Evolutionary conservation across 2,329 filamentous ascomycete species (phyloP).

Genomic region (Penicillium sp.): DNA sequence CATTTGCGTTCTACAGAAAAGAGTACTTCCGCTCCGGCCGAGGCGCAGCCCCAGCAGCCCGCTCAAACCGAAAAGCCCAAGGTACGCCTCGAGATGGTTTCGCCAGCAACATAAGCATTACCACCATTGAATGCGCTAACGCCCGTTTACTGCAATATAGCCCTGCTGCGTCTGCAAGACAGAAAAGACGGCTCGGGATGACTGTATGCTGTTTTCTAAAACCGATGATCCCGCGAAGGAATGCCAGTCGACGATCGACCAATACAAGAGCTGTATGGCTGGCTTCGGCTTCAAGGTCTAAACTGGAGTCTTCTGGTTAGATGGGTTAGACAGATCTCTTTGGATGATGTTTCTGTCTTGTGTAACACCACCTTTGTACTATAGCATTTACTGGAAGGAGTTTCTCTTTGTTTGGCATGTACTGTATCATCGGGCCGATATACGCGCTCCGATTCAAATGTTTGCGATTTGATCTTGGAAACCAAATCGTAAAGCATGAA

Average conservation of each 20-base stretch:
- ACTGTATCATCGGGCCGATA: background rate
- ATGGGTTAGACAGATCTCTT: background rate
- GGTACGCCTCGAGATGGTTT: slow-evolving; percentile 22
- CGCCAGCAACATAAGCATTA: background rate
- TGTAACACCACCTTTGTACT: slow-evolving; percentile 20
- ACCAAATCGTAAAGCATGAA: background rate
- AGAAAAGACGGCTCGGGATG: slow-evolving; percentile 87
- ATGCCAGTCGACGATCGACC: slow-evolving; percentile 77
- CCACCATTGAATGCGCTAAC: background rate
- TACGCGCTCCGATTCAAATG: background rate
- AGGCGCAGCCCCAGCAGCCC: slow-evolving; percentile 16
- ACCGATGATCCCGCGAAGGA: slow-evolving; percentile 75
- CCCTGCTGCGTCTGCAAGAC: slow-evolving; percentile 98
- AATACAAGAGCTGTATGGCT: slow-evolving; percentile 90
- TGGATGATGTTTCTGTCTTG: background rate
- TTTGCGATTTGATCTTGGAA: background rate
- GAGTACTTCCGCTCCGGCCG: slow-evolving; percentile 18
- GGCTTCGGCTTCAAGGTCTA: slow-evolving; percentile 80
- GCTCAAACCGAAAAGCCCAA: slow-evolving; percentile 39
- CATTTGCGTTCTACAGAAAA: slow-evolving; percentile 17
- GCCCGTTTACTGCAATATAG: slow-evolving; percentile 46
- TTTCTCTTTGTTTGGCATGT: slow-evolving; percentile 10
- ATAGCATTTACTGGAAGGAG: slow-evolving; percentile 24
- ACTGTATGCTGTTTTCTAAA: slow-evolving; percentile 98
- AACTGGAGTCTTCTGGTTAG: background rate